Percentiles rank a stretch among this genome's conserved stretches.
Evolutionary conservation across 768 basidiomycete species (phyloP).

Genomic region (Macrolepiota albuminosa): DNA sequence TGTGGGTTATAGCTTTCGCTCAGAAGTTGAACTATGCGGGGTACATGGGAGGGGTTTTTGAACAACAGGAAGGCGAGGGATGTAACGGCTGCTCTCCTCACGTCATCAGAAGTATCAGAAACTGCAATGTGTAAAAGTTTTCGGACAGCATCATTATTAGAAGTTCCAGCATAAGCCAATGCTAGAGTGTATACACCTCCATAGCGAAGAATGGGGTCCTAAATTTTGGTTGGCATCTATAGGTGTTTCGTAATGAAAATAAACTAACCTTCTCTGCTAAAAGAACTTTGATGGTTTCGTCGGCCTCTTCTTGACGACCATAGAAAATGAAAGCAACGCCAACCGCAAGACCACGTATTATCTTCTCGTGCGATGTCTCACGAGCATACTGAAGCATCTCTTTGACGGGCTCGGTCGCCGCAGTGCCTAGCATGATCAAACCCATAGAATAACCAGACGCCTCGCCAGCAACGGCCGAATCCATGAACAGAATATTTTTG

Average conservation of each 20-base stretch:
- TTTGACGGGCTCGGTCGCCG: constrained; percentile 67
- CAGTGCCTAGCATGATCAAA: constrained; percentile 95
- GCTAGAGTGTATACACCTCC: constrained; percentile 97
- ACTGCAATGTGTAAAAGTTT: constrained; percentile 94
- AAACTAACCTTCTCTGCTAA: constrained; percentile 76
- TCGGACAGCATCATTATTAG: constrained; percentile 90
- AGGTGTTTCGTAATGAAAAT: neutral
- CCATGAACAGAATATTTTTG: constrained; percentile 83
- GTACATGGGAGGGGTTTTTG: constrained; percentile 95
- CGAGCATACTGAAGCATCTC: constrained; percentile 97
- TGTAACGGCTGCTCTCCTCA: constrained; percentile 93
- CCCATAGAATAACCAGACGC: constrained; percentile 98
- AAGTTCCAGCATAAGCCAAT: constrained; percentile 93
- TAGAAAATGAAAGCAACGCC: constrained; percentile 92
- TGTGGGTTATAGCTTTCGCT: constrained; percentile 99
- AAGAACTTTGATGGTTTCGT: constrained; percentile 71
- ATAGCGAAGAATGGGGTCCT: constrained; percentile 97
- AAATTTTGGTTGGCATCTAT: constrained; percentile 8
- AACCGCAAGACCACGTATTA: constrained; percentile 92
- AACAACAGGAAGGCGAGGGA: constrained; percentile 94
- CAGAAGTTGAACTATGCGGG: constrained; percentile 92
- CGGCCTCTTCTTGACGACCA: constrained; percentile 89
- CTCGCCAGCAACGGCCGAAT: constrained; percentile 95
- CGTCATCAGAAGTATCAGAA: constrained; percentile 97
- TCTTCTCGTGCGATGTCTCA: constrained; percentile 99